Evolutionary conservation across 495 filamentous ascomycete genomes (phyloP).

Genomic region (Penicillium pancosmium): DNA sequence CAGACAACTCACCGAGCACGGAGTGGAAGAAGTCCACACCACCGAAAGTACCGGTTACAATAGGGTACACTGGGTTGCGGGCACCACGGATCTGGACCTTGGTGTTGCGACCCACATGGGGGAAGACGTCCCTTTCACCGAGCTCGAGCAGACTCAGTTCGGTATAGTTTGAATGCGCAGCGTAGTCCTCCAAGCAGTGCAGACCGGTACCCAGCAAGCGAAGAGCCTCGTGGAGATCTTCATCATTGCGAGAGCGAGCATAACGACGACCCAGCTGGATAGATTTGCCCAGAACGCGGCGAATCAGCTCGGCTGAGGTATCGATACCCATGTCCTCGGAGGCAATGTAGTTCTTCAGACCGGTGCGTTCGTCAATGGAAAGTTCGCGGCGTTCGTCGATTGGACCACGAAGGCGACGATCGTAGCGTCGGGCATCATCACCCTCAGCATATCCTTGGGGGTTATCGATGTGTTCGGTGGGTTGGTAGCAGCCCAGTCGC

Average conservation of each 20-base stretch:
- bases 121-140: slow-evolving; percentile 77
- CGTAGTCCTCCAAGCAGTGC: slow-evolving; percentile 92
- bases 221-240: slow-evolving; percentile 81
- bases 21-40: slow-evolving; percentile 87
- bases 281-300: slow-evolving; percentile 68
- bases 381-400: slow-evolving; percentile 80
- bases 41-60: slow-evolving; percentile 89
- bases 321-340: slow-evolving; percentile 74
- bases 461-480: slow-evolving; percentile 90
- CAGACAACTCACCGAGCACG: slow-evolving; percentile 84
- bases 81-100: slow-evolving; percentile 67
- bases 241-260: slow-evolving; percentile 59
- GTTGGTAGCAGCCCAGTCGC: slow-evolving; percentile 84
- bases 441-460: slow-evolving; percentile 79
- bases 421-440: slow-evolving; percentile 79
- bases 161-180: slow-evolving; percentile 88
- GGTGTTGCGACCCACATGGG: slow-evolving; percentile 77
- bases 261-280: slow-evolving; percentile 77
- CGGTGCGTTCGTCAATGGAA: slow-evolving; percentile 70
- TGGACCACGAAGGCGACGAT: slow-evolving; percentile 75
- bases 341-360: slow-evolving; percentile 88
- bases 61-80: slow-evolving; percentile 66
- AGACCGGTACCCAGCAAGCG: slow-evolving; percentile 82
- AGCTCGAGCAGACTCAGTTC: slow-evolving; percentile 85
- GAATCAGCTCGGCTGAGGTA: slow-evolving; percentile 74